Percentiles rank a stretch among this genome's conserved stretches.
Evolutionary conservation across 768 basidiomycete genomes (phyloP).

Genomic region (Leccinum imitatum): DNA sequence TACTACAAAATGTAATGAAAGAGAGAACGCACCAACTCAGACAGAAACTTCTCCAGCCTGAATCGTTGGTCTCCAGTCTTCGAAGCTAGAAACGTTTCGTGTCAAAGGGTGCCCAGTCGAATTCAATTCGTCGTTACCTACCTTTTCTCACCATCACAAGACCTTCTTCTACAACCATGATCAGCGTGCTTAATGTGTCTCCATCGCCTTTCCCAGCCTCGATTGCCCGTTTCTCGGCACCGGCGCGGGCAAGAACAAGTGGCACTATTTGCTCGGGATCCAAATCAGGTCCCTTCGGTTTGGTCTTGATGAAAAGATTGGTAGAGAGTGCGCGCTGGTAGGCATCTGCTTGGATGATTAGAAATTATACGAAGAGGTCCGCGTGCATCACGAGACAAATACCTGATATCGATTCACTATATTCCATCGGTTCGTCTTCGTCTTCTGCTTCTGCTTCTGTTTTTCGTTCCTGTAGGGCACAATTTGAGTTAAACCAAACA

Average conservation of each 20-base stretch:
- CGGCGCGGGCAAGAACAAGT: conserved; percentile 61
- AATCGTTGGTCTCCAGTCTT: conserved; percentile 72
- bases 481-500: background rate
- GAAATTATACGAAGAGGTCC: background rate
- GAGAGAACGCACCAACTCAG: conserved; percentile 59
- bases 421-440: conserved; percentile 21
- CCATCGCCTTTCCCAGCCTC: conserved; percentile 52
- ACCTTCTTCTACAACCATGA: conserved; percentile 62
- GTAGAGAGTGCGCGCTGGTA: conserved; percentile 57
- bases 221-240: conserved; percentile 57
- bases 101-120: background rate
- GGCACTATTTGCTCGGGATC: conserved; percentile 68
- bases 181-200: conserved; percentile 49
- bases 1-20: background rate
- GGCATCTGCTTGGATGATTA: conserved; percentile 42
- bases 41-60: conserved; percentile 81
- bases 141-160: conserved; percentile 61
- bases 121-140: conserved; percentile 23
- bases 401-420: conserved; percentile 29
- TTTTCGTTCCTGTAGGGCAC: conserved; percentile 20
- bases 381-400: background rate
- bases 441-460: background rate
- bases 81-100: conserved; percentile 42
- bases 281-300: conserved; percentile 20
- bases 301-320: conserved; percentile 45